Base-by-base conservation (phyloP, 106 monocot species). In the Iris macrosiphon region DNA sequence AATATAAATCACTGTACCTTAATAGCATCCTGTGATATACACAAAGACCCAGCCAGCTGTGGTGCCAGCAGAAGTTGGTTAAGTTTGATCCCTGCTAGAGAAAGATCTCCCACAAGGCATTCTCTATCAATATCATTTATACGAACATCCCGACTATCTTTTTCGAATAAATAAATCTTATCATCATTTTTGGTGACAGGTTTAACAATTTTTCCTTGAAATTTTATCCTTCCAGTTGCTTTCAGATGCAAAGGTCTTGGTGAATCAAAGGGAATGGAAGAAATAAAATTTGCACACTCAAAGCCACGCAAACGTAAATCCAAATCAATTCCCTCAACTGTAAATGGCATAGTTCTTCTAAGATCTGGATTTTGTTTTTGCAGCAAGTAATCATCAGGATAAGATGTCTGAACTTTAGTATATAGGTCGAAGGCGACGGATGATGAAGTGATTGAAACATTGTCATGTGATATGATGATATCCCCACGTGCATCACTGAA, bases 1-100 rank as follows among this genome's bases (percentile, higher is more conserved):
- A n/a, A 32, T 23, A 32, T 4, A 59, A 21, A 57, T 19, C 10
- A 49, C 18, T 21, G 37, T 77, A 98, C 98, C 86, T 85, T 87
- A 15, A 98, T 35, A 57, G 58, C 59, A 43, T 78, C 61, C 20
- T 72, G 68, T 59, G 91, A 87, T 34, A 98, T 65, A 58, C 59
- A 78, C 53, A 98, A 64, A 55, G 80, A 80, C 34, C 98, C 98
- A 59, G 72, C 67, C 22, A 85, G 52, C 39, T 98, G 98, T 48
- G 98, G 98, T 43, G 98, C 98, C 54, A 98, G 56, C 69, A 83
- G 71, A 37, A 98, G 86, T 67, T 98, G 98, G 55, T 98, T 98
- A 38, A 98, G 72, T 60, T 80, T 98, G 26, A 98, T 76, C 32
- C 98, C 98, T 28, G 90, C 75, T 24, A 98, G 48, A 61, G 87